Evolutionary conservation across 176 grass and related monocot genomes (phyloP).

Genomic region (Oryza coarctata): DNA sequence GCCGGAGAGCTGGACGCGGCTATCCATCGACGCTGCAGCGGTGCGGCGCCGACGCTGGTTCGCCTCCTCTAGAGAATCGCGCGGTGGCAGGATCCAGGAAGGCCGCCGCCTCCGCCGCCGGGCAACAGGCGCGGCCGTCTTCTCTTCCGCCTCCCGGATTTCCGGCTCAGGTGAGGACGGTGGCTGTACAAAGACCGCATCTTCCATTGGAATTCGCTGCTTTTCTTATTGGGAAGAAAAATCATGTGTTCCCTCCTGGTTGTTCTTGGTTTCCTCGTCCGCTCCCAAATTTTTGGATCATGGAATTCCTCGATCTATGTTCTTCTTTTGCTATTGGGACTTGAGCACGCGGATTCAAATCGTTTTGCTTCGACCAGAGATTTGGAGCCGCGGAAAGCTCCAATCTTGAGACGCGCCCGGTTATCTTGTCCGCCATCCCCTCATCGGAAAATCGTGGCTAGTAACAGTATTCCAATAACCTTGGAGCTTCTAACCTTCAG

Average conservation of each 20-base stretch:
- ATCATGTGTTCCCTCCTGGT: neutral
- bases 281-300: slow-evolving; percentile 1
- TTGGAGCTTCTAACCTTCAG: slow-evolving; percentile 9
- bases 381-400: neutral
- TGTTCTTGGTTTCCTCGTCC: neutral
- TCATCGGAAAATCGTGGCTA: neutral
- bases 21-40: neutral
- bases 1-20: neutral
- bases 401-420: neutral
- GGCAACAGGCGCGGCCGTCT: neutral
- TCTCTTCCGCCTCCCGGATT: neutral
- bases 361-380: neutral
- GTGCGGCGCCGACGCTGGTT: neutral
- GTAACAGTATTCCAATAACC: neutral
- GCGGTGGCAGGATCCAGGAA: neutral
- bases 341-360: neutral
- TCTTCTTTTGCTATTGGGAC: neutral
- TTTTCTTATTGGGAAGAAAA: neutral
- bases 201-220: neutral
- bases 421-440: neutral
- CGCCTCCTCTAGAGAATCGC: neutral
- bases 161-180: neutral
- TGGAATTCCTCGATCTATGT: neutral
- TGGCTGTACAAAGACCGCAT: neutral
- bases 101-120: neutral